These are phyloP conservation scores for Apiospora koreana DNA, from an alignment of 2,329 filamentous ascomycete genomes.

Conservation along the genomic window DNA sequence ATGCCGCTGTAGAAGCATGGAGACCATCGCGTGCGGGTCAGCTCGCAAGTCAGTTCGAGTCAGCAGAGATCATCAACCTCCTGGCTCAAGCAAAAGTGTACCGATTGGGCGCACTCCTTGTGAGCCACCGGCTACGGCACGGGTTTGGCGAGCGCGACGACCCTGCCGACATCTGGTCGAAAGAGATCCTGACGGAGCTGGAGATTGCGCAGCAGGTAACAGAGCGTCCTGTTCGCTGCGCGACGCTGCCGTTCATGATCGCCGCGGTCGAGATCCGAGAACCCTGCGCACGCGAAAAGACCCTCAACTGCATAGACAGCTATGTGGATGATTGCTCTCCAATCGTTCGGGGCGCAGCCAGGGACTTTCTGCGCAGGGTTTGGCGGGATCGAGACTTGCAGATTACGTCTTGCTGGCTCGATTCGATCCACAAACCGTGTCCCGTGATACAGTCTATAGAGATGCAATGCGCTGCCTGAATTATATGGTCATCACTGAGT, in stretches of 20 bases:
- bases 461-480: not conserved
- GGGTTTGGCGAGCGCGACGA: slow-evolving; percentile 25
- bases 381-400: slow-evolving; percentile 29
- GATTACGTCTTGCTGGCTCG: slow-evolving; percentile 24
- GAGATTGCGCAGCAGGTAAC: slow-evolving; percentile 24
- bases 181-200: slow-evolving; percentile 29
- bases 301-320: slow-evolving; percentile 22
- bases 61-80: slow-evolving; percentile 26
- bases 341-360: slow-evolving; percentile 24
- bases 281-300: slow-evolving; percentile 15
- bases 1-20: slow-evolving; percentile 24
- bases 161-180: slow-evolving; percentile 28
- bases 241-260: slow-evolving; percentile 29
- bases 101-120: slow-evolving; percentile 26
- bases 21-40: slow-evolving; percentile 23
- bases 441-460: slow-evolving; percentile 21
- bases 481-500: not conserved
- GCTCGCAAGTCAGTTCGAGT: slow-evolving; percentile 22
- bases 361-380: slow-evolving; percentile 25
- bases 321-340: slow-evolving; percentile 26
- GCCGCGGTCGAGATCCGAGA: slow-evolving; percentile 27
- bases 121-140: slow-evolving; percentile 26
- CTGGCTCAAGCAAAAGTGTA: slow-evolving; percentile 31
- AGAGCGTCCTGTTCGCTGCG: slow-evolving; percentile 23
- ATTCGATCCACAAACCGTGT: slow-evolving; percentile 28